A percentile compares a stretch with the other conserved stretches of the same genome.
Conservation (phyloP, 2,329 filamentous ascomycete species). For the Coniochaeta pulveracea region DNA sequence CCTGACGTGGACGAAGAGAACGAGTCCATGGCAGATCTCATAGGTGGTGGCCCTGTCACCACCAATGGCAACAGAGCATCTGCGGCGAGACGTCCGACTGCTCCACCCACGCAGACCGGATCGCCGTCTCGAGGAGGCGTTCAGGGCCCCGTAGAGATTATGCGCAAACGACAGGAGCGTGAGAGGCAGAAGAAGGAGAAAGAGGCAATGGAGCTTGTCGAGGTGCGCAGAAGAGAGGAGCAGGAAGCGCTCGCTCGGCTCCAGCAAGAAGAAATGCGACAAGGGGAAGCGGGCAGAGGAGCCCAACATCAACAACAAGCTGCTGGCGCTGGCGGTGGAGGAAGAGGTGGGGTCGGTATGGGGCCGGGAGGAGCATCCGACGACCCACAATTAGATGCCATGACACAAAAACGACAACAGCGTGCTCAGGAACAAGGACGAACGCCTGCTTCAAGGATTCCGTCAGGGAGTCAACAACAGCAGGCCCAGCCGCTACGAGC, state of each 20-base stretch:
- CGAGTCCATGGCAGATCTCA: conserved; percentile 82
- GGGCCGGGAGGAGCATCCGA: conserved; percentile 18
- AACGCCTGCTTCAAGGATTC: conserved; percentile 6
- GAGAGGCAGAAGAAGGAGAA: conserved; percentile 60
- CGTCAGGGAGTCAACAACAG: too few species aligned
- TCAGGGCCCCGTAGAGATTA: conserved; percentile 78
- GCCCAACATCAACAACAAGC: too few species aligned
- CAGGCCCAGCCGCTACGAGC: conserved; percentile 11
- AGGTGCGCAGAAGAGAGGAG: conserved; percentile 46
- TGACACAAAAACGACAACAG: conserved; percentile 20
- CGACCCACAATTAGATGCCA: conserved; percentile 21
- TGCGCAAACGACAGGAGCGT: conserved; percentile 73
- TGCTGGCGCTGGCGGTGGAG: conserved; percentile 25
- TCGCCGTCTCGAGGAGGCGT: conserved; percentile 54
- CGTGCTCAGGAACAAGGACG: conserved; percentile 17
- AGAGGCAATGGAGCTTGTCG: conserved; percentile 49
- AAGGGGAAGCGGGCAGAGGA: too few species aligned
- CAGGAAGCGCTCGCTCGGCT: conserved; percentile 43
- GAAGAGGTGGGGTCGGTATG: conserved; percentile 22
- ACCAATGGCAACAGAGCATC: conserved; percentile 43
- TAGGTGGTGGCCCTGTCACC: conserved; percentile 37
- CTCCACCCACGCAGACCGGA: conserved; percentile 38
- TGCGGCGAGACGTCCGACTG: conserved; percentile 31
- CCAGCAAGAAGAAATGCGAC: conserved; percentile 49
- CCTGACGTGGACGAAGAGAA: conserved; percentile 77